A percentile compares a stretch with the other conserved stretches of the same genome.
These are phyloP conservation scores for Lactuca sativa DNA, from an alignment of 129 eudicot genomes.

Conservation along the genomic window DNA sequence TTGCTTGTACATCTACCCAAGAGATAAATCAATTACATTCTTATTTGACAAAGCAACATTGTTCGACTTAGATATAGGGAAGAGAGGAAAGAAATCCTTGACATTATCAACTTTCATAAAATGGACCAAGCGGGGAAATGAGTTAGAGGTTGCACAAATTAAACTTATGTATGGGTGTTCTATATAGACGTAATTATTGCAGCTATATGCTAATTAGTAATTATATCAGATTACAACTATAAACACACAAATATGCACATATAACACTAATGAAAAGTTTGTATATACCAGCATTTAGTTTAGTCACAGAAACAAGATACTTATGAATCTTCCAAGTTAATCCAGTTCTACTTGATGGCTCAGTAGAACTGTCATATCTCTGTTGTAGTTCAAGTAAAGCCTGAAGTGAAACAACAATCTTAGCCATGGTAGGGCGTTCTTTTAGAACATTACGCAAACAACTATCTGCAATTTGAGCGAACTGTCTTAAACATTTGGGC, in stretches of 20 bases:
- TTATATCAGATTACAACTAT: too few relatives aligned
- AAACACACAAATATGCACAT: too few relatives aligned
- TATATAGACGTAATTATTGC: too few relatives aligned
- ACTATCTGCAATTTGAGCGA: slow-evolving; percentile 21
- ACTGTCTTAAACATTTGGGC: slow-evolving; percentile 9
- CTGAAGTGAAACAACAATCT: slow-evolving; percentile 25
- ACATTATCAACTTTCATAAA: too few relatives aligned
- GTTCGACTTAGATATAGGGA: too few relatives aligned
- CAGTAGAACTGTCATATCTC: background rate
- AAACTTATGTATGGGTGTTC: too few relatives aligned
- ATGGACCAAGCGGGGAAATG: too few relatives aligned
- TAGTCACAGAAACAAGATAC: background rate
- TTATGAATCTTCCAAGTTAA: slow-evolving; percentile 14
- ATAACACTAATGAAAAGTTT: background rate
- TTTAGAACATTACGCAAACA: slow-evolving; percentile 12
- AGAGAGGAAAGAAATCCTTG: too few relatives aligned
- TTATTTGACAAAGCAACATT: background rate
- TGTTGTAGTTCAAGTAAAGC: background rate
- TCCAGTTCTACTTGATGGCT: background rate
- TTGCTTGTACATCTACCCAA: background rate
- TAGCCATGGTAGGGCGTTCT: slow-evolving; percentile 28
- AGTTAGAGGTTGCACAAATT: too few relatives aligned
- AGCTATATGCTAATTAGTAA: too few relatives aligned
- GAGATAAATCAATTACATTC: background rate
- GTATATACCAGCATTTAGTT: slow-evolving; percentile 9